These are phyloP conservation scores for Arthrobotrys iridis DNA, from an alignment of 2,329 filamentous ascomycete species.

Conservation along the genomic window DNA sequence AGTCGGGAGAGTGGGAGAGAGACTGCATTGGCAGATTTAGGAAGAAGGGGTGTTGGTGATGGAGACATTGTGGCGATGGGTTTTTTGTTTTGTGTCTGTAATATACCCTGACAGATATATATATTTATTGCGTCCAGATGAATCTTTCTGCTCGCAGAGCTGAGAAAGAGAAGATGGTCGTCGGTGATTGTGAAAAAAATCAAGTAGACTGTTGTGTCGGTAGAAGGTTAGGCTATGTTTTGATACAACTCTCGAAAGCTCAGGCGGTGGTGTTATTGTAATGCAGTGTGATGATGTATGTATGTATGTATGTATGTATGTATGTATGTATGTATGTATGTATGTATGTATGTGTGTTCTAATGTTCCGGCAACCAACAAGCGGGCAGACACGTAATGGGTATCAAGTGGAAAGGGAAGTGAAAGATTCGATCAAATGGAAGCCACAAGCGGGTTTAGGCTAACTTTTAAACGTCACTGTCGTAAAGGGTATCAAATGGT, in stretches of 20 bases:
- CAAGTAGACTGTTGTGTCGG: too few relatives aligned
- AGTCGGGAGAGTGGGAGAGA: constrained; percentile 31
- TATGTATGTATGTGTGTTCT: neutral
- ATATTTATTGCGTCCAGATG: neutral
- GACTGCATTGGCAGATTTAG: constrained; percentile 44
- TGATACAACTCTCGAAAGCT: too few relatives aligned
- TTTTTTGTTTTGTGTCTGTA: neutral
- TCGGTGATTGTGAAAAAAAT: neutral
- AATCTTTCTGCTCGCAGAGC: constrained; percentile 12
- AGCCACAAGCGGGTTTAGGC: constrained; percentile 13
- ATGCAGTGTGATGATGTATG: too few relatives aligned
- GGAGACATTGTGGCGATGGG: constrained; percentile 36
- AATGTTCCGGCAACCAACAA: neutral
- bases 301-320: constrained; percentile 1
- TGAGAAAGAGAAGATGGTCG: neutral
- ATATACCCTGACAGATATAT: neutral
- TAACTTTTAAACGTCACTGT: constrained; percentile 51
- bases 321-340: neutral
- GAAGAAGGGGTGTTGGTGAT: constrained; percentile 32
- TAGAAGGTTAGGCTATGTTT: too few relatives aligned
- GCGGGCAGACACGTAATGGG: constrained; percentile 11
- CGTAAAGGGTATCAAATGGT: constrained; percentile 45
- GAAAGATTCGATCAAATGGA: constrained; percentile 10
- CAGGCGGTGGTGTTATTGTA: too few relatives aligned
- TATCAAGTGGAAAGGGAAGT: constrained; percentile 28